Evolutionary conservation across 2,329 filamentous ascomycete species (phyloP).

Genomic region (Penicillium hordei): DNA sequence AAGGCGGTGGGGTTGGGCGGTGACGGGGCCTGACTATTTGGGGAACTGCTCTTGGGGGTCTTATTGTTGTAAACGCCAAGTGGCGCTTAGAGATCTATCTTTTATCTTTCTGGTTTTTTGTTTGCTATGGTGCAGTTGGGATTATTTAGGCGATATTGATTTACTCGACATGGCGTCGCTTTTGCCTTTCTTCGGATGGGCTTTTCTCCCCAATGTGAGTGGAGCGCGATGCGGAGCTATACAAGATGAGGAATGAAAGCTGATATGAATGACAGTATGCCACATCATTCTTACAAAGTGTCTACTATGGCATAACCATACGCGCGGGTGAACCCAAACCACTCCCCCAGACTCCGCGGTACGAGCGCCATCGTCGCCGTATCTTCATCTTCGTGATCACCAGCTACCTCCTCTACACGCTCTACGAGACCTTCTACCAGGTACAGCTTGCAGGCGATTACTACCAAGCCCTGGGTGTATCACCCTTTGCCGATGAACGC

Average conservation of each 20-base stretch:
- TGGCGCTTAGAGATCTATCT: background rate
- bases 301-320: slow-evolving; percentile 86
- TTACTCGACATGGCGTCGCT: slow-evolving; percentile 43
- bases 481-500: slow-evolving; percentile 67
- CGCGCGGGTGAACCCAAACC: slow-evolving; percentile 84
- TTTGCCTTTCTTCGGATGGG: slow-evolving; percentile 60
- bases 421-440: slow-evolving; percentile 87
- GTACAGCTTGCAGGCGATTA: slow-evolving; percentile 71
- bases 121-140: slow-evolving; percentile 15
- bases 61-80: slow-evolving; percentile 7
- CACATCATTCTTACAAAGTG: slow-evolving; percentile 71
- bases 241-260: slow-evolving; percentile 2
- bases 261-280: slow-evolving; percentile 59
- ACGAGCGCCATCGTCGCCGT: slow-evolving; percentile 70
- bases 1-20: slow-evolving; percentile 32
- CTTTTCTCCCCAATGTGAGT: slow-evolving; percentile 61
- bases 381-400: slow-evolving; percentile 82
- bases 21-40: slow-evolving; percentile 14
- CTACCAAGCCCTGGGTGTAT: slow-evolving; percentile 74
- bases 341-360: slow-evolving; percentile 64
- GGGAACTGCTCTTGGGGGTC: slow-evolving; percentile 2
- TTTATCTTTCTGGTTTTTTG: background rate
- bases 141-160: background rate
- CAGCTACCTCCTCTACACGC: slow-evolving; percentile 83
- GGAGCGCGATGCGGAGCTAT: slow-evolving; percentile 8